Percentiles rank a stretch among this genome's conserved stretches.
These are phyloP conservation scores for Perilla frutescens DNA, from an alignment of 257 asterid genomes.

Conservation along the genomic window DNA sequence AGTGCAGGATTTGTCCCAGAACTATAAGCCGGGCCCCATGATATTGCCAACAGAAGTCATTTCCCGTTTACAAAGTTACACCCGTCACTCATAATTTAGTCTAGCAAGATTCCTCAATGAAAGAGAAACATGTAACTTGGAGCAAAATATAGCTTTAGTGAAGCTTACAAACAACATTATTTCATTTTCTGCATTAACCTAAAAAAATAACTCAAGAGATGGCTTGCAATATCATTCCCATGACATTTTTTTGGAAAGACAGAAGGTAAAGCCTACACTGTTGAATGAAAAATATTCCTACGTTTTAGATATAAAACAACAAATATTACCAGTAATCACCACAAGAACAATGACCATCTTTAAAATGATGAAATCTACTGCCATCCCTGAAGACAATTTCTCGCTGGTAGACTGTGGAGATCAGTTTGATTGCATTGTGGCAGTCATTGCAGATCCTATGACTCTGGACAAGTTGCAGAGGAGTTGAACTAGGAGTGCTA, in stretches of 20 bases:
- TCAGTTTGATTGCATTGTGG: slow-evolving; percentile 67
- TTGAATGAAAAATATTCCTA: slow-evolving; percentile 5
- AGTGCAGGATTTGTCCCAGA: not conserved
- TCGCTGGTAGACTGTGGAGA: slow-evolving; percentile 55
- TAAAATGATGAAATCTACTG: slow-evolving; percentile 83
- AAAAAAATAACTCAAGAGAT: slow-evolving; percentile 22
- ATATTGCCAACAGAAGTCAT: slow-evolving; percentile 2
- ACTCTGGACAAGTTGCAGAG: slow-evolving; percentile 82
- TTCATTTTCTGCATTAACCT: slow-evolving; percentile 8
- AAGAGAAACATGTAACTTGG: not conserved
- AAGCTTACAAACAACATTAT: slow-evolving; percentile 11
- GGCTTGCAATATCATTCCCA: slow-evolving; percentile 23
- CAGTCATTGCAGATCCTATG: slow-evolving; percentile 85
- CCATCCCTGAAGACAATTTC: slow-evolving; percentile 77
- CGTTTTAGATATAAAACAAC: slow-evolving; percentile 16
- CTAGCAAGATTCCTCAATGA: not conserved
- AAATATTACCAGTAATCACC: slow-evolving; percentile 80
- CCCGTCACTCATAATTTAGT: slow-evolving; percentile 1
- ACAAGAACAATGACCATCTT: slow-evolving; percentile 75
- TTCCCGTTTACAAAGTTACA: slow-evolving; percentile 8
- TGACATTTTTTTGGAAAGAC: not conserved
- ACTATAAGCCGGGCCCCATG: not conserved
- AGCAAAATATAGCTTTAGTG: slow-evolving; percentile 24
- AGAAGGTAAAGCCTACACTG: slow-evolving; percentile 20
- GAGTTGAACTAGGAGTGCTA: slow-evolving; percentile 63